phyloP scores from a whole-genome alignment of 148 eudicot species.

The Rhododendron griersonianum region DNA sequence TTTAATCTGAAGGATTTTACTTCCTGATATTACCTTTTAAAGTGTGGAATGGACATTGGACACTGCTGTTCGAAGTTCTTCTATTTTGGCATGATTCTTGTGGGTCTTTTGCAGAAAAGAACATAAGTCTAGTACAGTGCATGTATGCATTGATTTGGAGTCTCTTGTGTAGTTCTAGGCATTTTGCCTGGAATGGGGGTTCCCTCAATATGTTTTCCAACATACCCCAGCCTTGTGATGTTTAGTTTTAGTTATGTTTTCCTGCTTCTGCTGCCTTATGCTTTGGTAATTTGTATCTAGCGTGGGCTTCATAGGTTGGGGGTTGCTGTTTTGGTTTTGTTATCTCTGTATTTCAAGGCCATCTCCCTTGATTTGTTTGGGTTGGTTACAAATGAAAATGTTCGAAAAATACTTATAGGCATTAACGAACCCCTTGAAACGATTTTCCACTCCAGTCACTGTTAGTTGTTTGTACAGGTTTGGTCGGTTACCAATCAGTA shows the following conservation, averaged over 20 bases:
- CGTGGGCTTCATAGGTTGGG: too few species aligned
- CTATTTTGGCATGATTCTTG: background rate
- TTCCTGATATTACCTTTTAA: background rate
- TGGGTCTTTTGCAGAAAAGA: background rate
- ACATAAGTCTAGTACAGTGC: background rate
- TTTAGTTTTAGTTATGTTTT: too few species aligned
- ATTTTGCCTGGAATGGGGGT: too few species aligned
- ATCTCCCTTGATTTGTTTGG: too few species aligned
- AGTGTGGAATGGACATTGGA: background rate
- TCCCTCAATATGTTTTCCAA: too few species aligned
- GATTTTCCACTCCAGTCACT: background rate
- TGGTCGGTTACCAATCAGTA: background rate
- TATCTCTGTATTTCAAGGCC: too few species aligned
- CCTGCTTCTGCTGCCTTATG: too few species aligned
- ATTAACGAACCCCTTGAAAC: background rate
- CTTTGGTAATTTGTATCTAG: too few species aligned
- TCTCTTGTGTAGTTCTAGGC: background rate
- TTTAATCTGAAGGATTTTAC: background rate
- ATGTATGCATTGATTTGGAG: background rate
- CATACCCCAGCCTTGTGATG: too few species aligned
- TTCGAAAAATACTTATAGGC: background rate
- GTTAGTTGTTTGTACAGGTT: background rate
- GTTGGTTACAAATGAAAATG: too few species aligned
- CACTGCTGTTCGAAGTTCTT: background rate
- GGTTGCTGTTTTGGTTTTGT: too few species aligned